These are phyloP conservation scores for Pseudotulostoma volvatum DNA, from an alignment of 495 filamentous ascomycete species.

Conservation along the genomic window DNA sequence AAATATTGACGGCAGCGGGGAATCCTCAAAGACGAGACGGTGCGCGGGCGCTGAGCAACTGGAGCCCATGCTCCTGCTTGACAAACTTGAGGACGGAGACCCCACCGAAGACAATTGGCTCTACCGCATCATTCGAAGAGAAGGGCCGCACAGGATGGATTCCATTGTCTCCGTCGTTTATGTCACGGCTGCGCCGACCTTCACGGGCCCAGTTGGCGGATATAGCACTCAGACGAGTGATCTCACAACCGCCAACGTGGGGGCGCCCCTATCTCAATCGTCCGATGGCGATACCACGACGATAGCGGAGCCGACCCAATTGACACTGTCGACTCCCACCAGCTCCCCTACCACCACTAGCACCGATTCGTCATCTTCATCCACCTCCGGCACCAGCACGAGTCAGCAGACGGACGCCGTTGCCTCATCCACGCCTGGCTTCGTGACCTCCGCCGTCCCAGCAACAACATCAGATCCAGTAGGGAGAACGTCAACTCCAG, in stretches of 20 bases:
- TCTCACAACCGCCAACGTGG: not conserved
- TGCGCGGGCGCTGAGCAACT: too few species aligned
- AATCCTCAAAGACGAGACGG: too few species aligned
- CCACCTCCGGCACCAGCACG: constrained; percentile 7
- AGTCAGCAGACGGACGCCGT: constrained; percentile 6
- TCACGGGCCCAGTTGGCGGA: constrained; percentile 38
- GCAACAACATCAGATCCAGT: constrained; percentile 10
- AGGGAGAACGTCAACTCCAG: constrained; percentile 10
- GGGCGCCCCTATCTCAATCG: not conserved
- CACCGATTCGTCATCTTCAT: constrained; percentile 12
- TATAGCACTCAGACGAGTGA: constrained; percentile 20
- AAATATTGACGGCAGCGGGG: too few species aligned
- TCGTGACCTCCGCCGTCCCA: constrained; percentile 6
- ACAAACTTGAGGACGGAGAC: too few species aligned
- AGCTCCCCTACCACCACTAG: constrained; percentile 6
- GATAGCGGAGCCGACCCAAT: constrained; percentile 3
- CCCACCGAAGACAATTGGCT: too few species aligned
- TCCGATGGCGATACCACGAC: constrained; percentile 10
- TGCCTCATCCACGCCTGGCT: constrained; percentile 12
- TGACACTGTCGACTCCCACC: constrained; percentile 5
- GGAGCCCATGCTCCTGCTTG: too few species aligned
- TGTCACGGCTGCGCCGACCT: constrained; percentile 37
- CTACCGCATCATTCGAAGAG: too few species aligned
- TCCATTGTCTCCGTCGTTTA: constrained; percentile 28
- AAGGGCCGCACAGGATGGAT: too few species aligned